These are phyloP conservation scores for Petunia hybrid DNA, from an alignment of 305 asterid genomes.

Conservation along the genomic window DNA sequence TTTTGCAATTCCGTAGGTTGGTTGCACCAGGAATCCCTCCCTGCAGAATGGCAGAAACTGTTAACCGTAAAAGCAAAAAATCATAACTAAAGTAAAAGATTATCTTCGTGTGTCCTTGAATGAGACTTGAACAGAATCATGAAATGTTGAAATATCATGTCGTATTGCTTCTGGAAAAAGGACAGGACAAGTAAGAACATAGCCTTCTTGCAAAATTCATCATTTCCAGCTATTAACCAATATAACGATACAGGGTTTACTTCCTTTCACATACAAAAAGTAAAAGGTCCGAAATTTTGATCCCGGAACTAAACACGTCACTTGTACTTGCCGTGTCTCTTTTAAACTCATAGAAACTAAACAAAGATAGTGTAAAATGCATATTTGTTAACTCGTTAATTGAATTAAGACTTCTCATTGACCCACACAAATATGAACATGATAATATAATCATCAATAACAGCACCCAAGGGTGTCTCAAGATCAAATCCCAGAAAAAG, in stretches of 20 bases:
- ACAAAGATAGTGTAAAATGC: background rate
- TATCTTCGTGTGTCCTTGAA: background rate
- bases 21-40: constrained; percentile 97
- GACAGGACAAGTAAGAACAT: background rate
- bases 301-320: background rate
- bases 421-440: background rate
- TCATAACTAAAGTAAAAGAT: background rate
- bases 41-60: constrained; percentile 40
- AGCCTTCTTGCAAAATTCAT: constrained; percentile 22
- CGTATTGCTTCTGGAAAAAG: background rate
- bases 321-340: background rate
- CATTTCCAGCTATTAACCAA: background rate
- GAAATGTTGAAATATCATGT: background rate
- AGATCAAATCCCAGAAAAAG: too few species aligned
- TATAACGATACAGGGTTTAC: background rate
- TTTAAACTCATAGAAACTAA: background rate
- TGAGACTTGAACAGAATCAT: background rate
- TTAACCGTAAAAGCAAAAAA: background rate
- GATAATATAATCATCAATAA: background rate
- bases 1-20: constrained; percentile 70
- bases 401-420: background rate
- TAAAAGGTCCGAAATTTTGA: background rate
- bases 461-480: too few species aligned
- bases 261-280: background rate
- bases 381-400: background rate